A percentile compares a stretch with the other conserved stretches of the same genome.
Conservation (phyloP, 2,329 filamentous ascomycete species). For the Myriosclerotinia curreyana region DNA sequence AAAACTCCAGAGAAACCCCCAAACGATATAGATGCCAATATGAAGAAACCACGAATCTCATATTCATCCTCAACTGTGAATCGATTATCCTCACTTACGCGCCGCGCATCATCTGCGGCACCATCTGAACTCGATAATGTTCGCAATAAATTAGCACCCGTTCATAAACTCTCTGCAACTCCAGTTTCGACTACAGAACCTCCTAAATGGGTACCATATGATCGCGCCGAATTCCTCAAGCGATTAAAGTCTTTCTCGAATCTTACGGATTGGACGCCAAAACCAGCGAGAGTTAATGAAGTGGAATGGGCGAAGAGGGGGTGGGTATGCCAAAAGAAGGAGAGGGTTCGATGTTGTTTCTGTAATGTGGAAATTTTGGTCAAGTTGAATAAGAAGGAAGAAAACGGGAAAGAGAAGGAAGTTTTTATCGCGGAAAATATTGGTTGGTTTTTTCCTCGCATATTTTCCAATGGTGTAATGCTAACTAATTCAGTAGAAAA, state of each 20-base stretch:
- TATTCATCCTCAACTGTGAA: constrained; percentile 22
- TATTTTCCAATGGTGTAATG: constrained; percentile 26
- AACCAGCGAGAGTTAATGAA: constrained; percentile 81
- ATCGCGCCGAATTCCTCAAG: constrained; percentile 76
- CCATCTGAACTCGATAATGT: constrained; percentile 20
- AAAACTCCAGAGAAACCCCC: constrained; percentile 41
- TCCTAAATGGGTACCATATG: constrained; percentile 81
- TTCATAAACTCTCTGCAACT: constrained; percentile 23
- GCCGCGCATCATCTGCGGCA: constrained; percentile 21
- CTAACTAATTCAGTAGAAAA: constrained; percentile 46
- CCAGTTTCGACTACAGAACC: constrained; percentile 31
- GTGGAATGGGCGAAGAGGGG: constrained; percentile 92
- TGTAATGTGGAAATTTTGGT: constrained; percentile 84
- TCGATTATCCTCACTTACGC: constrained; percentile 19
- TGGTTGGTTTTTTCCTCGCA: constrained; percentile 41
- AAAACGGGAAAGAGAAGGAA: constrained; percentile 53
- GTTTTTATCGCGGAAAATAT: constrained; percentile 60
- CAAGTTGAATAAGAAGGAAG: constrained; percentile 63
- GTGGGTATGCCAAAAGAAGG: constrained; percentile 80
- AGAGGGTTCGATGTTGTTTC: constrained; percentile 80
- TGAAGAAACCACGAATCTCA: constrained; percentile 38
- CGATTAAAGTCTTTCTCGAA: constrained; percentile 86
- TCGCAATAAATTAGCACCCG: constrained; percentile 34
- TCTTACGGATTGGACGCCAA: constrained; percentile 89
- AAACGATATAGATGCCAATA: constrained; percentile 26